Base-by-base conservation (phyloP, 768 basidiomycete genomes). In the Suillus plorans region DNA sequence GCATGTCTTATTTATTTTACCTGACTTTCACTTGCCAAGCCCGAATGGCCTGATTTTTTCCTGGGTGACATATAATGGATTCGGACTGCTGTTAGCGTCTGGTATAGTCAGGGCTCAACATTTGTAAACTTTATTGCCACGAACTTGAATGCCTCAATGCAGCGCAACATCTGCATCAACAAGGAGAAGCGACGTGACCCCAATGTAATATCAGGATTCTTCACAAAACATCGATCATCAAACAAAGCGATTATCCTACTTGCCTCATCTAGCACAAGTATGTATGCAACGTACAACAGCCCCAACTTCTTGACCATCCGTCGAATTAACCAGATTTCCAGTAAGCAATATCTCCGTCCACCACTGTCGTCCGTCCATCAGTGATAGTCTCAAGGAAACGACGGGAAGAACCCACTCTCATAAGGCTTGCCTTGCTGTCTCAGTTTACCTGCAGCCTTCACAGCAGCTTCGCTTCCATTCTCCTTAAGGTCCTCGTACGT, bases 381-480 rank as follows among this genome's bases (percentile, higher is more conserved):
- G 65, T 45, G 64, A 56, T n/a, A 34, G 12, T 50, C 45, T 20
- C 39, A 60, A 41, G 39, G 37, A 47, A 16, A 39, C 34, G 28
- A 25, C 16, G 16, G 6, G 53, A 58, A 49, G 13, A 5, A 83
- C 91, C 70, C 67, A 94, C 92, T 94, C 78, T 97, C 95, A 74
- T 96, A 99, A 3, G 95, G 92, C 77, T 98, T 98, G 68, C 97
- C 97, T 76, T 97, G 95, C 73, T 99, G 97, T 73, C 94, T 82
- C 63, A 95, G 84, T 80, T 96, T 97, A 39, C 97, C 97, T 20
- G 92, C 93, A 28, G 95, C 94, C 79, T 99, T 99, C 72, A 97
- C 96, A 20, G 91, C 88, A 8, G 86, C 67, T 81, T 99, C 97
- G 66, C 90, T 91, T 13, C 95, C 96, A 69, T 95, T 82, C 77